Evolutionary conservation across 2,329 filamentous ascomycete species (phyloP), one percentile per base, ranked within the genome.

Genomic region (Pleoardoris graminearum): DNA sequence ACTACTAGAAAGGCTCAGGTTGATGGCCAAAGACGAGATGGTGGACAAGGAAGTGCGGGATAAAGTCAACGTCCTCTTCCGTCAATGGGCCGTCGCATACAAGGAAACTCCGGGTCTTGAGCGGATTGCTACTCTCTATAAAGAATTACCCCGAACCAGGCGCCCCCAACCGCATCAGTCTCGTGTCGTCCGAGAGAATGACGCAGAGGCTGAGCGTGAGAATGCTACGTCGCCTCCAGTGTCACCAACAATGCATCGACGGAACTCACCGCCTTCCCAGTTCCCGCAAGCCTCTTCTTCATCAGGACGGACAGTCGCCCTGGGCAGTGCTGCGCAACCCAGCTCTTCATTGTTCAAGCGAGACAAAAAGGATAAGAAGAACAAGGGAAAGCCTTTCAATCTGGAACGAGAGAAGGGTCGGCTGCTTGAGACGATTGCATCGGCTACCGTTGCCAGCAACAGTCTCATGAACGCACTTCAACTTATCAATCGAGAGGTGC

Each of bases 401-500:
- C 80, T 97, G 0, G 90, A 95, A 62, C 87, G 85, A 33, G 94
- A 97, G 72, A 93, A 93, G 72, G 89, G 89, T 0, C 82, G 88
- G 54, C 91, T 99, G 78, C 87, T 96, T 60, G 85, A 87, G 56
- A 85, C 87, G n/a, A 91, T 99, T 58, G 94, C 93, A 3, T 90
- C 93, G 41, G 85, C 92, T 0, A 92, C 90, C 0, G 89, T 97
- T 33, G 90, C 91, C 3, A 87, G 91, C n/a, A 97, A 90, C 0
- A 96, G 96, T 69, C 80, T 99, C 33, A 81, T 87, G 68, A 97
- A 99, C 67, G 85, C 87, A 1, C 79, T 99, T 32, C 91, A 94
- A 71, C 85, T 88, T 48, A 92, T 97, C 75, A 97, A 97, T 70
- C 86, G 94, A 54, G 94, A 97, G 71, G 83, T 79, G 43, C 87